Conservation (phyloP, 1,284 basidiomycete genomes). For the Apiotrichum siamense region DNA sequence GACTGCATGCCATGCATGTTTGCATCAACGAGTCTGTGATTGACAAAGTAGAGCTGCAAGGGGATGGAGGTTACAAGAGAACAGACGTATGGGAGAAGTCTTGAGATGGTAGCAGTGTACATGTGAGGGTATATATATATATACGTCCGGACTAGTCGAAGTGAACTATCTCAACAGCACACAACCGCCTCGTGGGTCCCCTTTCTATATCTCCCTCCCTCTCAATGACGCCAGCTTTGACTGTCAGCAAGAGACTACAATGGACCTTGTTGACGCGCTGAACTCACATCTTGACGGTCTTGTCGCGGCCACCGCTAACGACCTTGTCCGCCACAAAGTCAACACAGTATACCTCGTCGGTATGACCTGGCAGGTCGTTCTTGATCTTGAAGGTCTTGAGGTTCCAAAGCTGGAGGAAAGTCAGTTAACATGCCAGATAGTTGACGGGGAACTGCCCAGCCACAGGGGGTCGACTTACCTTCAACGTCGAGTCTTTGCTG, state of each 20-base stretch:
- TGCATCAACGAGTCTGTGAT: background rate
- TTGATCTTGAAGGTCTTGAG: slow-evolving; percentile 90
- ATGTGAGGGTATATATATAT: no score
- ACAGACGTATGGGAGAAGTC: background rate
- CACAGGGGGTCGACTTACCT: slow-evolving; percentile 59
- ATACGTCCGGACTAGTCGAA: no score
- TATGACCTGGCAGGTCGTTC: slow-evolving; percentile 88
- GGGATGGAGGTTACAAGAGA: background rate
- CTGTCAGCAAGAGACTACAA: background rate
- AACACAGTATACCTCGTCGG: slow-evolving; percentile 97
- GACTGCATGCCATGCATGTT: slow-evolving; percentile 1
- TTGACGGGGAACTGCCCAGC: background rate
- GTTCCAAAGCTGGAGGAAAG: slow-evolving; percentile 70
- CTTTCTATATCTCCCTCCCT: no score
- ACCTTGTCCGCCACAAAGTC: slow-evolving; percentile 97
- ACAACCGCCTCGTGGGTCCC: no score
- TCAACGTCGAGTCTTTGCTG: slow-evolving; percentile 91
- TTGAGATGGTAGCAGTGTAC: no score
- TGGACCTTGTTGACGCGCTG: no score
- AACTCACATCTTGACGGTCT: slow-evolving; percentile 56
- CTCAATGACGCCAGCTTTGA: background rate
- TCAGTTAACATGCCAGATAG: background rate
- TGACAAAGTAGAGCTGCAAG: background rate
- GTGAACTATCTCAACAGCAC: background rate
- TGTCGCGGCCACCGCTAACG: slow-evolving; percentile 78